Conservation (phyloP, 768 basidiomycete genomes). For the Leucocoprinus leucothites region DNA sequence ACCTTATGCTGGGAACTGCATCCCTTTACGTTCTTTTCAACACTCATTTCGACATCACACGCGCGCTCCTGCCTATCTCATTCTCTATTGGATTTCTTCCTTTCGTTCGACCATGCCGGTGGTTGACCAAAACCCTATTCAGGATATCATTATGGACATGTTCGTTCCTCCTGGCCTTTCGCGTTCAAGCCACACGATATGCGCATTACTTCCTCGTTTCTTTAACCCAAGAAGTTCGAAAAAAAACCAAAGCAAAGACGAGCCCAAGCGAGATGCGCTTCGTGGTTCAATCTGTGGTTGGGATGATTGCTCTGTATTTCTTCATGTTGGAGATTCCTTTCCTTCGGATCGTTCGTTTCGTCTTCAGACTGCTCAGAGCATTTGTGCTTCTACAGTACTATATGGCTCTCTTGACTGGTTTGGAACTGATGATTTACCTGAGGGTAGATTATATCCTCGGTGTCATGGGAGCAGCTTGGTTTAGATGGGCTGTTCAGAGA, state of each 20-base stretch:
- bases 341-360: background rate
- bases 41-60: background rate
- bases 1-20: background rate
- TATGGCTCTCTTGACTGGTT: background rate
- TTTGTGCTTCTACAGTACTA: background rate
- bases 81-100: slow-evolving; percentile 2
- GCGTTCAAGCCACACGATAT: background rate
- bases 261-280: background rate
- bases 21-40: background rate
- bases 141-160: background rate
- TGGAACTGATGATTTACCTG: slow-evolving; percentile 9
- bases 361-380: background rate
- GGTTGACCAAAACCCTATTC: background rate
- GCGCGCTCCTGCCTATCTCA: background rate
- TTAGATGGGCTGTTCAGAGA: background rate
- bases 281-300: background rate
- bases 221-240: background rate
- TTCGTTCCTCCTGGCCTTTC: background rate
- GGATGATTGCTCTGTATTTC: background rate
- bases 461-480: background rate
- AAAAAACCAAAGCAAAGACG: background rate
- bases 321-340: background rate
- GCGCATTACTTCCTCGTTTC: background rate
- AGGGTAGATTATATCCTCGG: slow-evolving; percentile 2
- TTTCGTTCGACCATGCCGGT: background rate